A percentile compares a stretch with the other conserved stretches of the same genome.
Evolutionary conservation across 2,329 filamentous ascomycete species (phyloP).

Genomic region (Botrytis byssoidea): DNA sequence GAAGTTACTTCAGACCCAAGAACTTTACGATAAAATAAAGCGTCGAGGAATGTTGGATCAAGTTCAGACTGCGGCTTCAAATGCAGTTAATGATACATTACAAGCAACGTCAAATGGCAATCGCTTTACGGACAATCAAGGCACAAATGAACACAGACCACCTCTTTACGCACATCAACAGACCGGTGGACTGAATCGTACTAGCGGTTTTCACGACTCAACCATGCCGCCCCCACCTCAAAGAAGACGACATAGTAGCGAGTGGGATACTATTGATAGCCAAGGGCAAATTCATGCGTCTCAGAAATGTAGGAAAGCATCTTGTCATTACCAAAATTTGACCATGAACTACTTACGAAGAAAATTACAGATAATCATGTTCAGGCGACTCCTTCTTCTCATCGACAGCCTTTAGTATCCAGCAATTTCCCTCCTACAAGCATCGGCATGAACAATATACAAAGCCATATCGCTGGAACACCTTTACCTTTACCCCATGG

Average conservation of each 20-base stretch:
- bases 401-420: conserved; percentile 34
- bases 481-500: conserved; percentile 26
- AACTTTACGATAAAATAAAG: conserved; percentile 61
- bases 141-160: conserved; percentile 24
- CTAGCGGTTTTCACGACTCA: conserved; percentile 20
- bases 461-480: conserved; percentile 26
- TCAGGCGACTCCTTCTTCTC: conserved; percentile 37
- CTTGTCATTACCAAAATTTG: not conserved
- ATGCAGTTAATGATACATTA: conserved; percentile 47
- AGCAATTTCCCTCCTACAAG: conserved; percentile 24
- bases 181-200: not conserved
- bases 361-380: conserved; percentile 27
- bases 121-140: conserved; percentile 32
- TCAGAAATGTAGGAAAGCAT: conserved; percentile 23
- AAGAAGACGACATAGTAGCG: conserved; percentile 17
- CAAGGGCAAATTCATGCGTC: conserved; percentile 24
- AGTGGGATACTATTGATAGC: conserved; percentile 32
- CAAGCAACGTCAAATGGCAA: conserved; percentile 36
- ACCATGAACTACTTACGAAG: not conserved
- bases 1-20: conserved; percentile 66
- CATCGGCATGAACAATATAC: conserved; percentile 27
- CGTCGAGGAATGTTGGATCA: conserved; percentile 54
- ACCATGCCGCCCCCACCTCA: conserved; percentile 21
- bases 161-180: conserved; percentile 28
- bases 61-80: conserved; percentile 54